These are phyloP conservation scores for Globisporangium solare DNA, from an alignment of 352 stramenopile genomes.

Conservation along the genomic window DNA sequence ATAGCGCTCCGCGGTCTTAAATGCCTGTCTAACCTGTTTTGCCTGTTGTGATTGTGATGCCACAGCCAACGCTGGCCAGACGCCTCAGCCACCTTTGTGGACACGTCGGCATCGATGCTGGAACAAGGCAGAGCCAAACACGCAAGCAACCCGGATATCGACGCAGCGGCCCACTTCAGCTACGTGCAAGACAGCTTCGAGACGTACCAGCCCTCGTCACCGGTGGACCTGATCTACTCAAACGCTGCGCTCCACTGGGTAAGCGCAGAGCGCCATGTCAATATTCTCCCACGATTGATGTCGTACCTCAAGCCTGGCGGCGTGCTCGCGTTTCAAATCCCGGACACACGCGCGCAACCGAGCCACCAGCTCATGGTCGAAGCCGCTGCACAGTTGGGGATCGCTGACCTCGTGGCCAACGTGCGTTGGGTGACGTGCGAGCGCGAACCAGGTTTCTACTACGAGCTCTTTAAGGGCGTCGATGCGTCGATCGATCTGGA, in stretches of 20 bases:
- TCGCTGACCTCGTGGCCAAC: constrained; percentile 27
- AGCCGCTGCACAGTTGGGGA: constrained; percentile 34
- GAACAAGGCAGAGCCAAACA: constrained; percentile 40
- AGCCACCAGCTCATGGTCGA: constrained; percentile 61
- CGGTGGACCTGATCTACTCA: constrained; percentile 67
- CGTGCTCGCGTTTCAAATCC: constrained; percentile 68
- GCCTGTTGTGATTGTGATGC: neutral
- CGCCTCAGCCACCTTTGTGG: constrained; percentile 50
- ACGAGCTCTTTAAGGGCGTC: constrained; percentile 45
- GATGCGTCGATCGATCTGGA: constrained; percentile 27
- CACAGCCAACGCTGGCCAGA: constrained; percentile 45
- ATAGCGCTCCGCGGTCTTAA: neutral
- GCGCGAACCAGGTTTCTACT: constrained; percentile 59
- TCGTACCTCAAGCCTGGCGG: constrained; percentile 65
- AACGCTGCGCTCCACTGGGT: constrained; percentile 76
- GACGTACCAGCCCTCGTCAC: constrained; percentile 26
- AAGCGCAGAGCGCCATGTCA: constrained; percentile 34
- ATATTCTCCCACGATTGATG: constrained; percentile 44
- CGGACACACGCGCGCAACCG: constrained; percentile 50
- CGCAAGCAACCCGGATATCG: constrained; percentile 17
- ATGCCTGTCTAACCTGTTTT: neutral
- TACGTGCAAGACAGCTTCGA: constrained; percentile 64
- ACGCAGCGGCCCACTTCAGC: constrained; percentile 16
- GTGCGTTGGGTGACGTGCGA: constrained; percentile 74
- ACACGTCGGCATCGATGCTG: constrained; percentile 61